Percentiles rank a stretch among this genome's conserved stretches.
Evolutionary conservation across 75 land plant species (phyloP).

Genomic region (Selaginella tamariscina): DNA sequence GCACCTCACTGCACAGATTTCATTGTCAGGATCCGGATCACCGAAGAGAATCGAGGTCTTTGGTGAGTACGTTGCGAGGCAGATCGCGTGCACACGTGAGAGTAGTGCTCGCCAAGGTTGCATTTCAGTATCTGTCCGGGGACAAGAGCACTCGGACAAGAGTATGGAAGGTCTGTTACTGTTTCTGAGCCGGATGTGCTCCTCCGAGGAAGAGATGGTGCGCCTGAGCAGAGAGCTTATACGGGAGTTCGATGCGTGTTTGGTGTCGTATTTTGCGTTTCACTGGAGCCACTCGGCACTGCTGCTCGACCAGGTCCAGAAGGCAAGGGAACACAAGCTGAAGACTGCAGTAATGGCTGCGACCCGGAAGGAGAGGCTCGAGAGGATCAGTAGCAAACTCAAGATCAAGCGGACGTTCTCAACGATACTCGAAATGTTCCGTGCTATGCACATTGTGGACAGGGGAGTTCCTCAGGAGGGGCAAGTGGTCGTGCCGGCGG

Average conservation of each 20-base stretch:
- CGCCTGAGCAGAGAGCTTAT: conserved; percentile 33
- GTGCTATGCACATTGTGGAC: neutral
- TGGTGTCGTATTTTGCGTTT: conserved; percentile 58
- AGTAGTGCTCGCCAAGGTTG: conserved; percentile 34
- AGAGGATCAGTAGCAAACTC: neutral
- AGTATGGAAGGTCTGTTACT: conserved; percentile 22
- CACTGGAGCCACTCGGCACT: conserved; percentile 52
- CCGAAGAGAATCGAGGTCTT: neutral
- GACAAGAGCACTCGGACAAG: conserved; percentile 22
- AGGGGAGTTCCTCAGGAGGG: conserved; percentile 27
- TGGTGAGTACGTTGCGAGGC: conserved; percentile 43
- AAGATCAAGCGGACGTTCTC: conserved; percentile 5
- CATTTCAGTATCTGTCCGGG: conserved; percentile 45
- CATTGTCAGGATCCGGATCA: neutral
- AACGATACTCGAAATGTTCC: neutral
- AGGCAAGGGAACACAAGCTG: conserved; percentile 1
- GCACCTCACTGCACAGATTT: neutral
- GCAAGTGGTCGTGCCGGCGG: conserved; percentile 13
- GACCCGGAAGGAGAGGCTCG: conserved; percentile 9
- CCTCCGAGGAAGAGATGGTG: conserved; percentile 26
- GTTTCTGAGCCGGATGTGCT: conserved; percentile 4
- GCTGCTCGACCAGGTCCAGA: conserved; percentile 41
- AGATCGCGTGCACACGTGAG: conserved; percentile 34
- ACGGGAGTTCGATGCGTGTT: conserved; percentile 62
- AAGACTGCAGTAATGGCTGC: neutral